Evolutionary conservation across 2,329 filamentous ascomycete species (phyloP), one percentile per base, ranked within the genome.

Genomic region (Dactylellina cionopaga): DNA sequence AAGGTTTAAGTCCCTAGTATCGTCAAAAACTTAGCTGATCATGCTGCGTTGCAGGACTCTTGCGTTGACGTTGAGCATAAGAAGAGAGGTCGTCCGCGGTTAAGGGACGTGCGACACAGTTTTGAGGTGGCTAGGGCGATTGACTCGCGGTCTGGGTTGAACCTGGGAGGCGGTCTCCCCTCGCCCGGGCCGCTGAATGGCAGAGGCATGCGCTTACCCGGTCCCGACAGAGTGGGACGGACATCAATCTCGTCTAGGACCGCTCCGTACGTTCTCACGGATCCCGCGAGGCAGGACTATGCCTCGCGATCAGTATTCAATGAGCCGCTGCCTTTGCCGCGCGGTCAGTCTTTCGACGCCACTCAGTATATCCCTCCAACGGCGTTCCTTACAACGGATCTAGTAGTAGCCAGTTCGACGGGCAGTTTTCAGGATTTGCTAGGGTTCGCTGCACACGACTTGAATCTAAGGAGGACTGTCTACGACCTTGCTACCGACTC

Each of bases 31-130:
- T 44, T 15, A 11, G 43, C 66, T 71, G 39, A 71, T 51, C 33
- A 58, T 22, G 17, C 52, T 74, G 35, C 76, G 49, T 68, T 69
- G 77, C 84, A 94, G 83, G 90, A 92, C 66, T 85, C 88, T 5
- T 95, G 91, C 78, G 84, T 92, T 76, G 91, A 95, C 80, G 91
- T 95, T 31, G 89, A 92, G 78, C 91, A 95, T 80, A 95, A 94
- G 80, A 95, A 94, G 80, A 84, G 91, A 76, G 91, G 91, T 41
- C 85, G 91, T 51, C 91, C 91, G 70, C 85, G 91, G 75, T 82
- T 95, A 75, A 87, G 91, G 76, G 91, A 94, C 78, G 89, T 91
- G 70, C 83, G 86, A 81, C 76, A 79, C 80, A 59, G 79, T 80
- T 27, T 78, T 80, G 74, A 84, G 63, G 66, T 77, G 52, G 75